Conservation (phyloP, 139 green algal genomes). For the Axilococcus clingmanii region DNA sequence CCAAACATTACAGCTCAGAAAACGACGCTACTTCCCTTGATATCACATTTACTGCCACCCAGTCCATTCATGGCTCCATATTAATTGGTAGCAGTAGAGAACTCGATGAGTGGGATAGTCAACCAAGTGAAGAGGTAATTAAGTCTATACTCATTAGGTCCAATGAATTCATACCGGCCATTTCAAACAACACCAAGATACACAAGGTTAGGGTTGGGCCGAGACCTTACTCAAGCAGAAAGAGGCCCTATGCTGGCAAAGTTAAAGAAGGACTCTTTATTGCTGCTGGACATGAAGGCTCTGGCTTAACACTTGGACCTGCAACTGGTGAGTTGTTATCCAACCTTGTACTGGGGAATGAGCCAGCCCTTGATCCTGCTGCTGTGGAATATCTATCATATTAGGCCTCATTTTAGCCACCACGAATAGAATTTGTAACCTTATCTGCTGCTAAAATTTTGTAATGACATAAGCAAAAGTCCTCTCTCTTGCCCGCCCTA, state of each 20-base stretch:
- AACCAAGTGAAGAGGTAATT: conserved; percentile 22
- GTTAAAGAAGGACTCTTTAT: conserved; percentile 40
- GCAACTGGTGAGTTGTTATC: conserved; percentile 52
- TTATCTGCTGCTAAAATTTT: too few species aligned
- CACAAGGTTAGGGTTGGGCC: background rate
- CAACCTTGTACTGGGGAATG: too few species aligned
- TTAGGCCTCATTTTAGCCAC: too few species aligned
- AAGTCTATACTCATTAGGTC: conserved; percentile 50
- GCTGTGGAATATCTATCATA: too few species aligned
- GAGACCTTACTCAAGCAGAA: background rate
- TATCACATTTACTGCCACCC: conserved; percentile 67
- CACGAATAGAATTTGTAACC: too few species aligned
- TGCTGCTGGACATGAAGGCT: conserved; percentile 68
- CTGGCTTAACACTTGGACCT: conserved; percentile 55
- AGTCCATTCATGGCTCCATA: conserved; percentile 46
- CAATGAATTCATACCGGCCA: conserved; percentile 37
- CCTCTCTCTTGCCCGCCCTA: too few species aligned
- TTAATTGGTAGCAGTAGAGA: conserved; percentile 53
- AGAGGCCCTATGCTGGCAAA: conserved; percentile 28
- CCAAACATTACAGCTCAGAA: conserved; percentile 29
- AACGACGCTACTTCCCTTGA: background rate
- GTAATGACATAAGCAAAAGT: too few species aligned
- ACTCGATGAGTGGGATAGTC: conserved; percentile 36
- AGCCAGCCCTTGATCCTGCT: too few species aligned
- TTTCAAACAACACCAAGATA: background rate